Conservation (phyloP, 331 rosid species). For the Telfairia occidentalis region DNA sequence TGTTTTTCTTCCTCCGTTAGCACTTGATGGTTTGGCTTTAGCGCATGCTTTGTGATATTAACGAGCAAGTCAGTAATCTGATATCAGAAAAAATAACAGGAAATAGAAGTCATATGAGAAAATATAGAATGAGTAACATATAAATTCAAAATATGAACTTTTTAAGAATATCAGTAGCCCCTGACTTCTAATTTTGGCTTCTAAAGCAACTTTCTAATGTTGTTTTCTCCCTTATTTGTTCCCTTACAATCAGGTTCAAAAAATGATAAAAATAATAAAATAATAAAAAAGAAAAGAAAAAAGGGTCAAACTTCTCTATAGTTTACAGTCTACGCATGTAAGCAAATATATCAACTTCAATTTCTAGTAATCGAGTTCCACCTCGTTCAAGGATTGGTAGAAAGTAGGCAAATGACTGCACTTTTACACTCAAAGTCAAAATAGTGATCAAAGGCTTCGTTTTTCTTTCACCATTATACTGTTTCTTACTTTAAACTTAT, state of each 20-base stretch:
- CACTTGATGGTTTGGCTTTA: slow-evolving; percentile 73
- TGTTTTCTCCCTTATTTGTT: neutral
- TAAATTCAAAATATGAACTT: neutral
- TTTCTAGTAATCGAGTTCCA: neutral
- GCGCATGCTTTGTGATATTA: slow-evolving; percentile 76
- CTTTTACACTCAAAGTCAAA: neutral
- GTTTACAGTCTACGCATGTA: neutral
- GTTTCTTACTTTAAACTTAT: neutral
- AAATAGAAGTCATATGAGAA: neutral
- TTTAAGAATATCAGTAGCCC: neutral
- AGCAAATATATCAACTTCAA: neutral
- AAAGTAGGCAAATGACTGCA: neutral
- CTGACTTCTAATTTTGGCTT: neutral
- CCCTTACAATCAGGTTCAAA: neutral
- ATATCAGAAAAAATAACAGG: slow-evolving; percentile 5
- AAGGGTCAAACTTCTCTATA: neutral
- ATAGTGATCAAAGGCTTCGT: neutral
- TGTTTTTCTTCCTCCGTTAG: slow-evolving; percentile 53
- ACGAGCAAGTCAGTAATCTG: slow-evolving; percentile 96
- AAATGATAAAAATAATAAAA: too few species aligned
- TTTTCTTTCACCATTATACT: neutral
- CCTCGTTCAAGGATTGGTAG: neutral
- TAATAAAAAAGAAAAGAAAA: too few species aligned
- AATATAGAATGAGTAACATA: neutral
- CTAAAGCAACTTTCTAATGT: neutral